Base-by-base conservation (phyloP, 2,329 filamentous ascomycete genomes). In the Penicillium sp. region DNA sequence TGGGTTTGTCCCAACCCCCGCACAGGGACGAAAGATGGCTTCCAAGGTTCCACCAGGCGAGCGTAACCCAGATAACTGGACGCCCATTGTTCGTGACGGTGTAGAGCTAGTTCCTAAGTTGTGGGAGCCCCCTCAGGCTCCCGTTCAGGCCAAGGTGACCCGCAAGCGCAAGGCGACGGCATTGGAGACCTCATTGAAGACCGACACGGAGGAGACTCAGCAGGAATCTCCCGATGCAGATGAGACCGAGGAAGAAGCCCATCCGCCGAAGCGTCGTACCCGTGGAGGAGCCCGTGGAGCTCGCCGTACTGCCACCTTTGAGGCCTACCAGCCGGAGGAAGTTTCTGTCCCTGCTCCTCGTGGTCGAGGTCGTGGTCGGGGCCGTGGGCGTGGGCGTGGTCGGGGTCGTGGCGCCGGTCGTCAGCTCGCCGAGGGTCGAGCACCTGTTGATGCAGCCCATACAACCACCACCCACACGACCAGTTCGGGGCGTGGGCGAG, bases 1-100 rank as follows among this genome's bases (percentile, higher is more conserved):
- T 49, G 78, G 79, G 10, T 81, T 81, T 65, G 75, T 76, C 46
- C 78, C 79, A 7, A 81, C 78, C 22, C 67, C 78, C 4, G 73
- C 77, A 13, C 78, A 80, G 59, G 71, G 71, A 52, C 74, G 76
- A 59, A 79, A 76, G 62, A 77, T 79, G 71, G 67, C 68, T 28
- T 66, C 70, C 28, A 76, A 78, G 59, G 70, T 70, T 28, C 71
- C 69, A 14, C 70, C 69, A 6, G 73, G 73, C 28, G 73, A 79
- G 49, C 71, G 69, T 14, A 81, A 81, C 57, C 70, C 76, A 22
- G 79, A 81, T 67, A 76, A 76, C 26, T 81, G 78, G 75, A 67
- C 64, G 14, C 70, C 73, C 6, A 65, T 80, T 59, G 64, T 68
- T n/a, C 76, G 67, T 37, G 70, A 79, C 54, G 76, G 75, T 13